These are phyloP conservation scores for Cryptococcus sp. DNA, from an alignment of 1,284 basidiomycete genomes.

Conservation along the genomic window DNA sequence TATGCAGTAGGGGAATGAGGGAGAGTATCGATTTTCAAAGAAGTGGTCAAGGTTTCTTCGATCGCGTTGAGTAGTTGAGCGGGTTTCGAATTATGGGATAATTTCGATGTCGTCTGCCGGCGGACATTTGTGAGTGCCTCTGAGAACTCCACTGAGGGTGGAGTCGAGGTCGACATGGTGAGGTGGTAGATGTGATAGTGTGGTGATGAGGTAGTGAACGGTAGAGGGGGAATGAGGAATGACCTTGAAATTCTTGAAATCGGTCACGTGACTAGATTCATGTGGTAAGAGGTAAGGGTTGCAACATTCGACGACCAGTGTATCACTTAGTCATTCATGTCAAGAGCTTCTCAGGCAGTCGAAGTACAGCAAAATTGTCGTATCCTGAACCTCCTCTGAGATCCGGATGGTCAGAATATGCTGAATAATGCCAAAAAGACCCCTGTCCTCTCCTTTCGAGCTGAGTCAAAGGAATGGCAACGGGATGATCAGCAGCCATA, in stretches of 20 bases:
- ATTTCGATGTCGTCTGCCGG: conserved; percentile 72
- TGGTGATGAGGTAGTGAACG: not conserved
- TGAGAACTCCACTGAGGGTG: conserved; percentile 26
- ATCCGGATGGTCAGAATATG: too few species aligned
- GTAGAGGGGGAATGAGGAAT: not conserved
- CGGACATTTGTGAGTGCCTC: conserved; percentile 76
- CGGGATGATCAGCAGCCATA: too few species aligned
- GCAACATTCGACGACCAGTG: too few species aligned
- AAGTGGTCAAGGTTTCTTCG: conserved; percentile 67
- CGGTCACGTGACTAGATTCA: not conserved
- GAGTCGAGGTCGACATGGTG: conserved; percentile 12
- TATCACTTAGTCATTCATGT: not conserved
- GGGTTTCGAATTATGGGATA: conserved; percentile 83
- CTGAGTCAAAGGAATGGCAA: too few species aligned
- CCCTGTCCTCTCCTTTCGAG: too few species aligned
- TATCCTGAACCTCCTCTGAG: too few species aligned
- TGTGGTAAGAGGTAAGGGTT: not conserved
- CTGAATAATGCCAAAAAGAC: too few species aligned
- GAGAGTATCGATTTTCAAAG: conserved; percentile 53
- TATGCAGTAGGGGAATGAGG: conserved; percentile 79
- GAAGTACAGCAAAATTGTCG: too few species aligned
- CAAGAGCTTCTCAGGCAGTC: too few species aligned
- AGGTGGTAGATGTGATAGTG: not conserved
- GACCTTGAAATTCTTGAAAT: not conserved
- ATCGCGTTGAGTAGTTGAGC: conserved; percentile 84